Evolutionary conservation across 169 alveolate species (phyloP).

Genomic region (Babesia caballi): DNA sequence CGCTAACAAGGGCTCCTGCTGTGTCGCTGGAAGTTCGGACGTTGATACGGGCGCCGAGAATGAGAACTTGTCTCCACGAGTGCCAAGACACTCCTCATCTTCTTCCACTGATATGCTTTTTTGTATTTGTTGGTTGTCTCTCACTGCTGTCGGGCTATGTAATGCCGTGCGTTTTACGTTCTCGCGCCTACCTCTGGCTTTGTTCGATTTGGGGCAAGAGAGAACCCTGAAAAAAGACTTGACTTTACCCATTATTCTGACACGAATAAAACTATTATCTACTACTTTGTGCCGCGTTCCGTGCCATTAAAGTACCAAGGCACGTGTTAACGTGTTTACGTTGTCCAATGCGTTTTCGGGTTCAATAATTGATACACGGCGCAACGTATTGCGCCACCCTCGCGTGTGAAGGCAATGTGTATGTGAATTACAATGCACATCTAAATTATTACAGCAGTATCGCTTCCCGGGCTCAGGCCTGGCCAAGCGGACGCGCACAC

Average conservation of each 20-base stretch:
- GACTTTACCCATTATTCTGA: conserved; percentile 25
- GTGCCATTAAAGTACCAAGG: neutral
- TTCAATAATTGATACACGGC: neutral
- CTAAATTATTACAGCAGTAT: neutral
- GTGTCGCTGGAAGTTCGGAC: neutral
- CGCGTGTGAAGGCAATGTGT: neutral
- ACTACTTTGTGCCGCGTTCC: neutral
- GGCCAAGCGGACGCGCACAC: too few species aligned
- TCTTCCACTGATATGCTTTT: neutral
- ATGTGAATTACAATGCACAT: neutral
- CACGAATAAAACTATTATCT: neutral
- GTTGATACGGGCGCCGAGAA: neutral
- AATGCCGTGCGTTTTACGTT: too few species aligned
- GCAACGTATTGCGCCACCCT: neutral
- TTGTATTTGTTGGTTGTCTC: neutral
- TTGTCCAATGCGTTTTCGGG: neutral
- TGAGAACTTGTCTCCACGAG: neutral
- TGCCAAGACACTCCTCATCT: neutral
- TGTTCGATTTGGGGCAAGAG: conserved; percentile 30
- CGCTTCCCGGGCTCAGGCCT: too few species aligned
- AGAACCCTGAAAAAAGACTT: conserved; percentile 47
- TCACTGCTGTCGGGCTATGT: conserved; percentile 1
- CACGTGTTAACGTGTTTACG: neutral
- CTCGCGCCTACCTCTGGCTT: neutral
- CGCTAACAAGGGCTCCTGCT: neutral